Percentiles rank a stretch among this genome's conserved stretches.
Evolutionary conservation across 176 grass and related monocot species (phyloP).

Genomic region (Lolium multiflorum): DNA sequence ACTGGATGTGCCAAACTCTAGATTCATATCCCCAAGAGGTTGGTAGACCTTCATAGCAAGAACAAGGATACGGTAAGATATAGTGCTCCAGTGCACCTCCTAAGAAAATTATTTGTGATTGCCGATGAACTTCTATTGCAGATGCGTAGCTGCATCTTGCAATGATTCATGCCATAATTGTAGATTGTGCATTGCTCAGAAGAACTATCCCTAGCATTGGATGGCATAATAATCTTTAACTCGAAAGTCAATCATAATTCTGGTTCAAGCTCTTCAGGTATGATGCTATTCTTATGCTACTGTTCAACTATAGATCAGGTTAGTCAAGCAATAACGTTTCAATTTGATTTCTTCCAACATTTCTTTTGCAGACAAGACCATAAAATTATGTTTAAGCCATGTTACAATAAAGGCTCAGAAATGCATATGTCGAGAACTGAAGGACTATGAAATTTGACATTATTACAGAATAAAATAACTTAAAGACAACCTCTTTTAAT

Average conservation of each 20-base stretch:
- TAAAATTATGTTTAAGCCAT: background rate
- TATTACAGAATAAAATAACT: background rate
- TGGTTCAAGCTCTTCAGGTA: background rate
- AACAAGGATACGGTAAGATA: conserved; percentile 17
- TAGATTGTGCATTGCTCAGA: background rate
- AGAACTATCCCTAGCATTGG: background rate
- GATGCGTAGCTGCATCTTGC: background rate
- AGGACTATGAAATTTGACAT: background rate
- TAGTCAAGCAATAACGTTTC: background rate
- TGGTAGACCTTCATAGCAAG: conserved; percentile 68
- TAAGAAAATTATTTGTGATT: background rate
- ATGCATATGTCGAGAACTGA: background rate
- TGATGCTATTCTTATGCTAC: background rate
- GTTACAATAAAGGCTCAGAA: background rate
- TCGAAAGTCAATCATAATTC: background rate
- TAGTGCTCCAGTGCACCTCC: background rate
- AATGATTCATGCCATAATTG: background rate
- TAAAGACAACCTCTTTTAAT: background rate
- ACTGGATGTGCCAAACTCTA: conserved; percentile 54
- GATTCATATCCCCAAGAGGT: conserved; percentile 70
- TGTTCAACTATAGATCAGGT: background rate
- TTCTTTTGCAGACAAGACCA: background rate
- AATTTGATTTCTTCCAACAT: background rate
- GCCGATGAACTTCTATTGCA: conserved; percentile 29
- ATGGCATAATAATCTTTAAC: background rate